Evolutionary conservation across 345 rosid genomes (phyloP).

Genomic region (Iberis pinnata): DNA sequence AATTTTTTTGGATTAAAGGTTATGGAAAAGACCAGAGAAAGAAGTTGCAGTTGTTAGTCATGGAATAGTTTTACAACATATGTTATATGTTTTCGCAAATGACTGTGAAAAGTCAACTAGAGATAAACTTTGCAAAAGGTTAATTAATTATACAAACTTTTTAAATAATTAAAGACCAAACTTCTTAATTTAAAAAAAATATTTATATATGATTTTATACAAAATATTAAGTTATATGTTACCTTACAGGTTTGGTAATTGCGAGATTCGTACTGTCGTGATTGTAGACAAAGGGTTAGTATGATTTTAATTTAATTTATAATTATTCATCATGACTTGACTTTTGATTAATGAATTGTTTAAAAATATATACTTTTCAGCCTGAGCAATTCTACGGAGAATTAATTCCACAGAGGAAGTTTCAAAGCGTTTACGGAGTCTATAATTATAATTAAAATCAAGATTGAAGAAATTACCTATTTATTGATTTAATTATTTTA

Average conservation of each 20-base stretch:
- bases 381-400: neutral
- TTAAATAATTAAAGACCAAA: too few species aligned
- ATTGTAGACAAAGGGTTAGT: slow-evolving; percentile 33
- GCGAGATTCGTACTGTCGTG: slow-evolving; percentile 31
- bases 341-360: neutral
- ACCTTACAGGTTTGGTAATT: slow-evolving; percentile 27
- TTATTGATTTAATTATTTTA: too few species aligned
- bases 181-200: too few species aligned
- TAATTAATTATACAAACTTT: too few species aligned
- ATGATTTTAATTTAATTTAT: neutral
- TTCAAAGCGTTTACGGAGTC: slow-evolving; percentile 11
- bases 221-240: neutral
- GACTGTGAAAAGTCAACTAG: slow-evolving; percentile 26
- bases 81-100: slow-evolving; percentile 31
- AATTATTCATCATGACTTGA: slow-evolving; percentile 7
- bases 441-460: too few species aligned
- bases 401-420: slow-evolving; percentile 15
- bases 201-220: too few species aligned
- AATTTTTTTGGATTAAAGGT: slow-evolving; percentile 22
- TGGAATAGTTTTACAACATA: slow-evolving; percentile 35
- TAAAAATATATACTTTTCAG: slow-evolving; percentile 13
- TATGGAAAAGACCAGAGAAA: slow-evolving; percentile 35
- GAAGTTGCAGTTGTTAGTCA: slow-evolving; percentile 36
- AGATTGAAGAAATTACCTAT: too few species aligned
- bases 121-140: slow-evolving; percentile 30